Evolutionary conservation across 495 filamentous ascomycete genomes (phyloP).

Genomic region (Parathielavia hyrcaniae): DNA sequence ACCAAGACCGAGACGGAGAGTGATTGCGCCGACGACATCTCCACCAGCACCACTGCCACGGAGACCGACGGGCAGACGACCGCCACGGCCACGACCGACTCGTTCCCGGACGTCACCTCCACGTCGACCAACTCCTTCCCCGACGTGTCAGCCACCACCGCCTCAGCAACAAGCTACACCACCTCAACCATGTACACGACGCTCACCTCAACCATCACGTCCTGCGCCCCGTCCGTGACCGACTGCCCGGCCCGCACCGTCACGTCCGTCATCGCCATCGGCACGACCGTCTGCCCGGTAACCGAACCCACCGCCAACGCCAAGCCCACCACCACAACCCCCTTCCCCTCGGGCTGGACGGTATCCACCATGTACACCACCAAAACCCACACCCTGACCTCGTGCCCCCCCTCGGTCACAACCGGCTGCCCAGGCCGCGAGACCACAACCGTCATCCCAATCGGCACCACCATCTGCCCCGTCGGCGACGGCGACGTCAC

Average conservation of each 20-base stretch:
- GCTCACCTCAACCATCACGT: slow-evolving; percentile 51
- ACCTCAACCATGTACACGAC: slow-evolving; percentile 57
- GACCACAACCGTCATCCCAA: slow-evolving; percentile 29
- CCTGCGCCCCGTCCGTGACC: slow-evolving; percentile 52
- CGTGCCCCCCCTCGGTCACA: slow-evolving; percentile 52
- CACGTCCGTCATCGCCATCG: slow-evolving; percentile 51
- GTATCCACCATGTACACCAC: slow-evolving; percentile 53
- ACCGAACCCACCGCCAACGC: slow-evolving; percentile 28
- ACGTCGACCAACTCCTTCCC: slow-evolving; percentile 35
- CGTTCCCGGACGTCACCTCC: slow-evolving; percentile 30
- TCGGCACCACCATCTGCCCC: slow-evolving; percentile 7
- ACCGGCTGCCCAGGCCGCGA: slow-evolving; percentile 46
- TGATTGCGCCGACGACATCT: background rate
- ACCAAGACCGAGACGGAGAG: background rate
- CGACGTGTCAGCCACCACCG: slow-evolving; percentile 6
- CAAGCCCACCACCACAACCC: slow-evolving; percentile 37
- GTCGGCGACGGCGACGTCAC: background rate
- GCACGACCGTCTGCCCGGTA: slow-evolving; percentile 56
- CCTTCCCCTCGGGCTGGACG: slow-evolving; percentile 39
- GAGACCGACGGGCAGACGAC: slow-evolving; percentile 1
- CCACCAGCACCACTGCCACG: background rate
- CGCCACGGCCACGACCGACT: slow-evolving; percentile 30
- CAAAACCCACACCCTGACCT: slow-evolving; percentile 37
- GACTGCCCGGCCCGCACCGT: slow-evolving; percentile 54
- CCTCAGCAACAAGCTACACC: slow-evolving; percentile 33